phyloP scores from a whole-genome alignment of 257 asterid species.

The Solanum pimpinellifolium region DNA sequence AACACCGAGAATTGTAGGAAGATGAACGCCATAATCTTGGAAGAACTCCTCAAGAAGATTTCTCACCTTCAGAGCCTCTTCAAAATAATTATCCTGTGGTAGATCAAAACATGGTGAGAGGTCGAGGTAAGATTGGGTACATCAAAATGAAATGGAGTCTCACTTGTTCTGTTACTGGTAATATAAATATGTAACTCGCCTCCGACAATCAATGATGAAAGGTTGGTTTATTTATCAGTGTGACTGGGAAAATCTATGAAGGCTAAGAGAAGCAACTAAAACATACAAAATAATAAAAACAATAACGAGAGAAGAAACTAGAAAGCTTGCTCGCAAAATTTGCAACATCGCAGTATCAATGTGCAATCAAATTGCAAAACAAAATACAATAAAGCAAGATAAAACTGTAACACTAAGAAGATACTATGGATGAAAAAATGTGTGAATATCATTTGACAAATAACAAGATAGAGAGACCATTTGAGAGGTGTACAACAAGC shows the following conservation, averaged over 20 bases:
- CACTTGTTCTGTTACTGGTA: not conserved
- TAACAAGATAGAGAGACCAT: not conserved
- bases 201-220: not conserved
- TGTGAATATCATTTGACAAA: not conserved
- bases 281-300: not conserved
- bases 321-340: not conserved
- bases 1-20: slow-evolving; percentile 92
- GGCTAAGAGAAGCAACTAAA: not conserved
- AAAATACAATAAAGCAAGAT: not conserved
- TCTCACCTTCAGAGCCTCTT: slow-evolving; percentile 97
- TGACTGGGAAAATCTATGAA: not conserved
- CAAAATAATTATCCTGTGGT: slow-evolving; percentile 87
- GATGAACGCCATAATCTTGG: slow-evolving; percentile 74
- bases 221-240: not conserved
- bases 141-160: not conserved
- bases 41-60: slow-evolving; percentile 89
- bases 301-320: not conserved
- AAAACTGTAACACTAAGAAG: not conserved
- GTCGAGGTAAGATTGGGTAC: not conserved
- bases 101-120: not conserved
- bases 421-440: not conserved
- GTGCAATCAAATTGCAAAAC: not conserved
- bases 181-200: not conserved
- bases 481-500: not conserved
- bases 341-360: not conserved